phyloP scores from a whole-genome alignment of 2,329 filamentous ascomycete genomes.

The Colletotrichum echinochloae region DNA sequence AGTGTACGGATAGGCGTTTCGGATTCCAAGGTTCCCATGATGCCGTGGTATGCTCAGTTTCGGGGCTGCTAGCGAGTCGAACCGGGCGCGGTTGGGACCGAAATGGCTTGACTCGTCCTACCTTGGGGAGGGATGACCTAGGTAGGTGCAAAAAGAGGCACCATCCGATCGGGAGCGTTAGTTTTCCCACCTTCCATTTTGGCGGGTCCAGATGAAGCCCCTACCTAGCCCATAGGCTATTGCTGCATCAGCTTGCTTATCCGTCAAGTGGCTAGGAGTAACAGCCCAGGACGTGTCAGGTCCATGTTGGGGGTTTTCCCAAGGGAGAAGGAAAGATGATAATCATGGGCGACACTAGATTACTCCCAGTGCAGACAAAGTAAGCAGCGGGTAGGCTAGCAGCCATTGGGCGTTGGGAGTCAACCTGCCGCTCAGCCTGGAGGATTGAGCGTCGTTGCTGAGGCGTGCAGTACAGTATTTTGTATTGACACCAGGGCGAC shows the following conservation, averaged over 20 bases:
- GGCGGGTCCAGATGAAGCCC: too few relatives aligned
- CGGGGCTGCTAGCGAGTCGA: background rate
- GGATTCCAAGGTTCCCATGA: background rate
- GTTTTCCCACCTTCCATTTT: background rate
- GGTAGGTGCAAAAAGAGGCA: background rate
- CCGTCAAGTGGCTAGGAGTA: conserved; percentile 20
- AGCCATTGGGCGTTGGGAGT: conserved; percentile 10
- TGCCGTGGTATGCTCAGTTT: background rate
- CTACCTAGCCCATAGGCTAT: conserved; percentile 20
- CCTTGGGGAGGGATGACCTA: too few relatives aligned
- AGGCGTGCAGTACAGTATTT: background rate
- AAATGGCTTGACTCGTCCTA: conserved; percentile 1
- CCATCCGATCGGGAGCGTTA: background rate
- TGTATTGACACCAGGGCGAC: background rate
- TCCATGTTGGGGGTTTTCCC: background rate
- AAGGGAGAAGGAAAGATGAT: background rate
- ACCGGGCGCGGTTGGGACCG: background rate
- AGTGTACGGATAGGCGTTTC: conserved; percentile 8
- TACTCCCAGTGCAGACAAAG: conserved; percentile 9
- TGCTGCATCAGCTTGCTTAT: conserved; percentile 19
- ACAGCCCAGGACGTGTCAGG: conserved; percentile 31
- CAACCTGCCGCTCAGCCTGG: conserved; percentile 31
- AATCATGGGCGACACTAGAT: background rate
- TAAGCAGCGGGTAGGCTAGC: background rate
- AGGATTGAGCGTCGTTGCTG: conserved; percentile 6